Conservation (phyloP, 2,329 filamentous ascomycete species). For the Penicillium sp. region DNA sequence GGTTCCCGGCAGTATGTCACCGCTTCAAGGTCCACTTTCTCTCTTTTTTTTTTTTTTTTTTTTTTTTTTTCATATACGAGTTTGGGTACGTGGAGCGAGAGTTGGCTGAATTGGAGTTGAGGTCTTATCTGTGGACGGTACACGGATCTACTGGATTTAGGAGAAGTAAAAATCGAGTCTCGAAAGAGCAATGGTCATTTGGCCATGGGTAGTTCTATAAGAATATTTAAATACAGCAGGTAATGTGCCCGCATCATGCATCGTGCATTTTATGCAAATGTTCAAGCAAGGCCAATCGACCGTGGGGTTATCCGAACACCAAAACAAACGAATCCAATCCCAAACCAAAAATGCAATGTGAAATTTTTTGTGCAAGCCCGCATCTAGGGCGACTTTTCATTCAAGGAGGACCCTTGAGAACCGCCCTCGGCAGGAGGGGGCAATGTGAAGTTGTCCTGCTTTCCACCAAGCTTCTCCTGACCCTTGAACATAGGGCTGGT, state of each 20-base stretch:
- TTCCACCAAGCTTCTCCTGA: constrained; percentile 32
- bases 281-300: constrained; percentile 5
- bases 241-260: constrained; percentile 6
- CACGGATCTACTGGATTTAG: neutral
- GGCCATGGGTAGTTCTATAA: constrained; percentile 14
- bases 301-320: constrained; percentile 7
- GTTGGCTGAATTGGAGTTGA: neutral
- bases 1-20: neutral
- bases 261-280: constrained; percentile 17
- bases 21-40: neutral
- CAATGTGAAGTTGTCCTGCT: constrained; percentile 33
- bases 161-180: neutral
- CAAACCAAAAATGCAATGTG: neutral
- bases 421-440: constrained; percentile 35
- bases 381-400: constrained; percentile 21
- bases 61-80: neutral
- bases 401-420: constrained; percentile 18
- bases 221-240: constrained; percentile 18
- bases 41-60: neutral
- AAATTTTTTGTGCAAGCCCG: neutral
- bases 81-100: no score
- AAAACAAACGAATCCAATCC: neutral
- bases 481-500: constrained; percentile 47
- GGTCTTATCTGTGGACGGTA: neutral
- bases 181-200: constrained; percentile 8